Percentiles rank a stretch among this genome's conserved stretches.
These are phyloP conservation scores for Diplosphaera chodatii DNA, from an alignment of 139 green algal species.

Conservation along the genomic window DNA sequence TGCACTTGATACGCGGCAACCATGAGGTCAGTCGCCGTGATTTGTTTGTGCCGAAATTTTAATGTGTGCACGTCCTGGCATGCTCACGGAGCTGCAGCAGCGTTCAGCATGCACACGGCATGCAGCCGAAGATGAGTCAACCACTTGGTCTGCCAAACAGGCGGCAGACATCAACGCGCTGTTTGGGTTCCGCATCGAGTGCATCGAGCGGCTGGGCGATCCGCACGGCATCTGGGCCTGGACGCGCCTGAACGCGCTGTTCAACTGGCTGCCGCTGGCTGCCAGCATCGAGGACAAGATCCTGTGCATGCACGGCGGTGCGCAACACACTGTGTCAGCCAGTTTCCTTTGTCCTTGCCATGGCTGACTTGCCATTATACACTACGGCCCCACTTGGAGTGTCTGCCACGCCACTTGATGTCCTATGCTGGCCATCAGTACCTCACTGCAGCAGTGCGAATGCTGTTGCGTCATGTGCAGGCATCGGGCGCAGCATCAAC, in stretches of 20 bases:
- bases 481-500: slow-evolving; percentile 90
- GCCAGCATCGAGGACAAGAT: slow-evolving; percentile 92
- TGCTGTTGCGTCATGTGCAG: slow-evolving; percentile 15
- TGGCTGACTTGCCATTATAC: no score
- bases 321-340: not conserved
- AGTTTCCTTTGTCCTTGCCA: no score
- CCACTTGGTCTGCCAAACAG: slow-evolving; percentile 4
- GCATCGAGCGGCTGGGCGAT: slow-evolving; percentile 90
- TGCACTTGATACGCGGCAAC: slow-evolving; percentile 98
- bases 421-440: no score
- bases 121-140: no score
- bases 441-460: no score
- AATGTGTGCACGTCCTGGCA: no score
- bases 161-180: slow-evolving; percentile 96
- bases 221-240: slow-evolving; percentile 78
- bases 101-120: no score
- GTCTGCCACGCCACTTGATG: no score
- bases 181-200: slow-evolving; percentile 98
- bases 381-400: no score
- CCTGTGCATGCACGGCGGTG: slow-evolving; percentile 94
- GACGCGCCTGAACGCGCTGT: slow-evolving; percentile 93
- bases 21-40: slow-evolving; percentile 90
- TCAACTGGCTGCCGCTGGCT: slow-evolving; percentile 98
- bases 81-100: no score
- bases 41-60: no score